phyloP scores from a whole-genome alignment of 2,329 filamentous ascomycete species.

The Fusarium sulawesiense region DNA sequence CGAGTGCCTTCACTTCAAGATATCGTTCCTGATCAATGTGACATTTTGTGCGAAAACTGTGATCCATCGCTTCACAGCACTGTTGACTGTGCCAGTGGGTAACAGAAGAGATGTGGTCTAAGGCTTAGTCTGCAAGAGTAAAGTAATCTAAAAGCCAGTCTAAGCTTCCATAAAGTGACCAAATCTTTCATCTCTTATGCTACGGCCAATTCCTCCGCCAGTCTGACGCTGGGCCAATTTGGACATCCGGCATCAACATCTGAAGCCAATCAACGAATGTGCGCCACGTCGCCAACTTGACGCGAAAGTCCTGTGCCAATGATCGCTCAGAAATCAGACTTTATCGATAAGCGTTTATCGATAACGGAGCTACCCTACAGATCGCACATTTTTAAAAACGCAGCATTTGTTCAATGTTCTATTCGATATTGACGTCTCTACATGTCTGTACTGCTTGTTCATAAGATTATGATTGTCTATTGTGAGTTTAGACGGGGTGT shows the following conservation, averaged over 20 bases:
- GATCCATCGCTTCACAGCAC: not conserved
- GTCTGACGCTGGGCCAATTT: not conserved
- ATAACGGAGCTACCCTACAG: not conserved
- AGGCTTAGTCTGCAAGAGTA: accelerated
- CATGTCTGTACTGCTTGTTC: not conserved
- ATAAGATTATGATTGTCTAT: no score
- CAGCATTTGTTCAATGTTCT: not conserved
- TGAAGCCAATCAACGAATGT: no score
- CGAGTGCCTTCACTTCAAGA: not conserved
- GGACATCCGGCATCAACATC: not conserved
- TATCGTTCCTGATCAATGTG: not conserved
- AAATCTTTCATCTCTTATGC: not conserved
- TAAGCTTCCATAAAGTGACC: accelerated
- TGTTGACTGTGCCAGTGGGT: not conserved
- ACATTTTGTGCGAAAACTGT: no score
- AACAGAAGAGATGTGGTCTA: not conserved
- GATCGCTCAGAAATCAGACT: no score
- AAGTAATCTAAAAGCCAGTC: not conserved
- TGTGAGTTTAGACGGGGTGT: no score
- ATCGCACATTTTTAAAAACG: accelerated
- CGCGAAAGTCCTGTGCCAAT: not conserved
- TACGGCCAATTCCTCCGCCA: not conserved
- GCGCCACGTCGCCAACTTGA: not conserved
- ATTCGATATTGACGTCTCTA: not conserved
- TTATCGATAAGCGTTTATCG: not conserved